Percentiles rank a stretch among this genome's conserved stretches.
Conservation (phyloP, 1,139 yeast species). For the Protomyces lactucae-debilis region DNA sequence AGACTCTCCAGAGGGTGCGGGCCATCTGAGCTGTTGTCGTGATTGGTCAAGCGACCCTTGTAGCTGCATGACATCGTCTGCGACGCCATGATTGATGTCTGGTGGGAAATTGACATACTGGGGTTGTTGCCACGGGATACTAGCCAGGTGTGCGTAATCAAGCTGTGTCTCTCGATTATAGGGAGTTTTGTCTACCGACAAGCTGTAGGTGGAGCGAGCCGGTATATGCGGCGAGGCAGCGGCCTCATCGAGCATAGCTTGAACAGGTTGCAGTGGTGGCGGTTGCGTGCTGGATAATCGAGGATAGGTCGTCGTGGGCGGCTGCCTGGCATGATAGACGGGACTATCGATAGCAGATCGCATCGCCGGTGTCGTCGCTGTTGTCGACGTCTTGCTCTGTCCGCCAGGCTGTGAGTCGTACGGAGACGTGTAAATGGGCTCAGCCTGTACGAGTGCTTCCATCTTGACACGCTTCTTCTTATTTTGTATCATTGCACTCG, state of each 20-base stretch:
- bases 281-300: neutral
- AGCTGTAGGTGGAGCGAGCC: neutral
- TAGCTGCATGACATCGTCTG: neutral
- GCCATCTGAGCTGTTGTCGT: neutral
- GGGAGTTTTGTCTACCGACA: neutral
- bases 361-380: neutral
- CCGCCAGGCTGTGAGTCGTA: neutral
- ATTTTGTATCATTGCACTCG: neutral
- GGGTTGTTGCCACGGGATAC: neutral
- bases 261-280: neutral
- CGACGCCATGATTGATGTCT: neutral
- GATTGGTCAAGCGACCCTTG: neutral
- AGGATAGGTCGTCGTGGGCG: neutral
- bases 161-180: neutral
- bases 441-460: neutral
- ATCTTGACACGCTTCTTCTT: neutral
- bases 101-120: neutral
- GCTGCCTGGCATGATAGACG: neutral
- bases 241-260: neutral
- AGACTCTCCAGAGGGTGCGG: constrained; percentile 1
- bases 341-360: neutral
- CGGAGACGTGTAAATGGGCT: neutral
- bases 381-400: neutral
- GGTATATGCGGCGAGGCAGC: neutral
- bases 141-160: neutral